Conservation (phyloP, 768 basidiomycete genomes). For the Xerocomellus amylosporus region DNA sequence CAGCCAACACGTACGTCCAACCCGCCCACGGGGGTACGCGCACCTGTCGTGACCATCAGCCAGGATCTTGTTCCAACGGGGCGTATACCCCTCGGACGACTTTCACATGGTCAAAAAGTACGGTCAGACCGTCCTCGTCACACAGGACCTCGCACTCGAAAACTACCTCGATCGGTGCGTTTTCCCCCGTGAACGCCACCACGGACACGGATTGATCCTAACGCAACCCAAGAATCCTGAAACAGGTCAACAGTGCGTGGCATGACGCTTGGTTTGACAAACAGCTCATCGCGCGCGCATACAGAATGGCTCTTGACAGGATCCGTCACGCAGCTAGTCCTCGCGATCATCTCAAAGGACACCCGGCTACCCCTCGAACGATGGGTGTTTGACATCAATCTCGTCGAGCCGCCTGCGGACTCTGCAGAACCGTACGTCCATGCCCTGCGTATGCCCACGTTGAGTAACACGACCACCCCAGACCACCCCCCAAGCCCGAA, state of each 20-base stretch:
- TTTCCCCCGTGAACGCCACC: neutral
- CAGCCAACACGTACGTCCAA: conserved; percentile 85
- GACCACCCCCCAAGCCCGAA: conserved; percentile 65
- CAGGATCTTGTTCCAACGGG: conserved; percentile 94
- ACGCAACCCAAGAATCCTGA: conserved; percentile 65
- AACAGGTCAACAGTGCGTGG: conserved; percentile 84
- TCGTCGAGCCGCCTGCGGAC: conserved; percentile 63
- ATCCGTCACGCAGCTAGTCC: conserved; percentile 89
- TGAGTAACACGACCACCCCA: conserved; percentile 21
- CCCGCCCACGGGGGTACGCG: no score
- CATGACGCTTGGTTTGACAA: neutral
- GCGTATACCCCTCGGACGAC: conserved; percentile 96
- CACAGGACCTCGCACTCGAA: conserved; percentile 89
- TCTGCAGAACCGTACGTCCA: conserved; percentile 48
- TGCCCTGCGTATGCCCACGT: neutral
- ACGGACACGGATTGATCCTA: neutral
- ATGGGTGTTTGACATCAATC: conserved; percentile 96
- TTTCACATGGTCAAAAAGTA: conserved; percentile 99
- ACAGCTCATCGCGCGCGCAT: neutral
- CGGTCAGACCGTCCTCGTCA: conserved; percentile 91
- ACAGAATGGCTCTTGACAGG: conserved; percentile 93
- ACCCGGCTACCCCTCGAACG: conserved; percentile 88
- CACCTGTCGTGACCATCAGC: neutral
- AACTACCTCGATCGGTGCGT: conserved; percentile 85
- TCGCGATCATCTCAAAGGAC: conserved; percentile 95